Base-by-base conservation (phyloP, 192 early-diverging fungal genomes). In the Backusella tuberculispora region DNA sequence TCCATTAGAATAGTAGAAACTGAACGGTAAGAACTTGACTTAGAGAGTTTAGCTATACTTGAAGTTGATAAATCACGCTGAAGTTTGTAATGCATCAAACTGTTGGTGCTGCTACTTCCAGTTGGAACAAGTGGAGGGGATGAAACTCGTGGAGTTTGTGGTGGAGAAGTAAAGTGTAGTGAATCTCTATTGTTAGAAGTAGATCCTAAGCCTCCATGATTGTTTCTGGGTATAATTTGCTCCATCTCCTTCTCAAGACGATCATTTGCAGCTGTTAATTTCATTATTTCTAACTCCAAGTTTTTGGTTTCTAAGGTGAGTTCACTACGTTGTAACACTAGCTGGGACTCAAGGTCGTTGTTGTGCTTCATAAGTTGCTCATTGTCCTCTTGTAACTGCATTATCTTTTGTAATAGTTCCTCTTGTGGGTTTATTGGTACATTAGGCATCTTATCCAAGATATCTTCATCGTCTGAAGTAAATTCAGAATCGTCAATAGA, bases 181-280 rank as follows among this genome's bases (percentile, higher is more conserved):
- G 46, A 50, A 13, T 68, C 46, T 46, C 67, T 26, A 14, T 45
- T 69, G 10, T 9, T 42, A 47, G 37, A 14, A 7, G 13, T 43
- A 17, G 29, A 34, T 19, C 17, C 40, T 37, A 10, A 29, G 13
- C 9, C 44, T 13, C 19, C 43, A 73, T 68, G 29, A 43, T 24
- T 56, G 65, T 73, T 71, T 73, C 76, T 70, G 13, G 80, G 76
- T 46, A 78, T 69, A 44, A 77, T 14, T 40, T 82, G 81, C 45
- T 82, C 76, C 74, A 82, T 78, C 50, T 82, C 81, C 34, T 78
- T 76, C 43, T 82, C 81, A 63, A 82, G 64, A 2, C 74, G 70
- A 41, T 82, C 81, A 50, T 82, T 82, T 2, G 81, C 81, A 34
- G 74, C 77, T 4, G 56, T 76, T 17, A 78, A 71, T 48, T 76